Conservation (phyloP, 352 stramenopile species). For the Elongisporangium undulatum region DNA sequence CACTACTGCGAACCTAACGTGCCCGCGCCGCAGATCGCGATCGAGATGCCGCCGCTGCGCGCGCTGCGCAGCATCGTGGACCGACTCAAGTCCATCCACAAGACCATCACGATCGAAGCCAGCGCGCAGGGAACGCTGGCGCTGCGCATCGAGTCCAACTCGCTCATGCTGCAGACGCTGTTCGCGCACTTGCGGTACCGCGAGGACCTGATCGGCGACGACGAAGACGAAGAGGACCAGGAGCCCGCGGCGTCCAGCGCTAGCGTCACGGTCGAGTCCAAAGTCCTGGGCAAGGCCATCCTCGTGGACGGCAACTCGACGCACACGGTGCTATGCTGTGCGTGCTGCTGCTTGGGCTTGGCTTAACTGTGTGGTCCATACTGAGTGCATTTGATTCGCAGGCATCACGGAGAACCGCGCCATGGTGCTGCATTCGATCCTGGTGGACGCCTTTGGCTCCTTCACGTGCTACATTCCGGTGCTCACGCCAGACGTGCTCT, state of each 20-base stretch:
- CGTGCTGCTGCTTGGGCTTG: slow-evolving; percentile 5
- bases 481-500: slow-evolving; percentile 51
- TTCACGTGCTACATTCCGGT: slow-evolving; percentile 84
- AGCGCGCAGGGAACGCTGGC: slow-evolving; percentile 62
- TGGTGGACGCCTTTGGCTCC: slow-evolving; percentile 70
- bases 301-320: slow-evolving; percentile 65
- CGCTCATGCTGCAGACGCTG: slow-evolving; percentile 70
- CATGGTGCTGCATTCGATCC: slow-evolving; percentile 76
- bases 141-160: slow-evolving; percentile 64
- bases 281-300: slow-evolving; percentile 75
- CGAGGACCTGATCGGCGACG: slow-evolving; percentile 61
- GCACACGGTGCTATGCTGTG: slow-evolving; percentile 72
- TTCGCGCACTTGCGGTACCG: slow-evolving; percentile 72
- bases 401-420: slow-evolving; percentile 75
- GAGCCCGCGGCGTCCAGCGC: slow-evolving; percentile 40
- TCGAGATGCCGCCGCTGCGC: slow-evolving; percentile 74
- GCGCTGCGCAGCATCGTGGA: slow-evolving; percentile 68
- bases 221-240: slow-evolving; percentile 26
- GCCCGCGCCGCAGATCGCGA: slow-evolving; percentile 65
- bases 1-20: slow-evolving; percentile 78
- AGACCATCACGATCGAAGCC: slow-evolving; percentile 71
- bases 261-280: slow-evolving; percentile 75
- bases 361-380: too few species aligned
- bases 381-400: slow-evolving; percentile 14
- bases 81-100: slow-evolving; percentile 68